Evolutionary conservation across 2,329 filamentous ascomycete genomes (phyloP).

Genomic region (Thelonectria rubi): DNA sequence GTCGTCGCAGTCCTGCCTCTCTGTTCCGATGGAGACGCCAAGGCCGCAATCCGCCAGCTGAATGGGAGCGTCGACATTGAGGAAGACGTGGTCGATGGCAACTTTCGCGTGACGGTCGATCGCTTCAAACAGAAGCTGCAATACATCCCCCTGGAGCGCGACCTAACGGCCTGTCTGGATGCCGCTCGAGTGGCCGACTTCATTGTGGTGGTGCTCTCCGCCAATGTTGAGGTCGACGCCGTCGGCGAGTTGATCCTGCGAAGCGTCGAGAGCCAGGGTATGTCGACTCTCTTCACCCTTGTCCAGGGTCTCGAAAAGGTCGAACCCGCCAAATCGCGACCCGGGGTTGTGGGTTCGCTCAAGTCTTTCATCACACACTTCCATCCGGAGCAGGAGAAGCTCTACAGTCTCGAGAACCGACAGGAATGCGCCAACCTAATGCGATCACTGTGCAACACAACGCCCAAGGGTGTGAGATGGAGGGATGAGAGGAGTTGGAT

Average conservation of each 20-base stretch:
- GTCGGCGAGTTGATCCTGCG: conserved; percentile 86
- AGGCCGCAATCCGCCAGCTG: conserved; percentile 73
- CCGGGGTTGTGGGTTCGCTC: conserved; percentile 80
- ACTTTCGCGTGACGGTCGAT: conserved; percentile 76
- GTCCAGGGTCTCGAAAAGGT: conserved; percentile 82
- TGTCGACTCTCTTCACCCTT: conserved; percentile 89
- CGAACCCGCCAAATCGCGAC: conserved; percentile 80
- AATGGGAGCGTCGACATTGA: conserved; percentile 84
- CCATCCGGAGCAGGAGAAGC: conserved; percentile 89
- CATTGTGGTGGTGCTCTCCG: conserved; percentile 85
- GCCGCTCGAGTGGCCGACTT: conserved; percentile 91
- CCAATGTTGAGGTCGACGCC: conserved; percentile 83
- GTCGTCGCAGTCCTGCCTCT: conserved; percentile 90
- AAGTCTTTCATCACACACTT: conserved; percentile 95
- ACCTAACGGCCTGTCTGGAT: conserved; percentile 82
- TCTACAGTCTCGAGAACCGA: conserved; percentile 86
- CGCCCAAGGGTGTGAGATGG: conserved; percentile 94
- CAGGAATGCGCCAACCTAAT: conserved; percentile 93
- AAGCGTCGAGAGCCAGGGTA: conserved; percentile 90
- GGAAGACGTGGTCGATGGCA: conserved; percentile 66
- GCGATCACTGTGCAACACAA: conserved; percentile 88
- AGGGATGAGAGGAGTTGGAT: conserved; percentile 96
- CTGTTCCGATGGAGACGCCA: conserved; percentile 74
- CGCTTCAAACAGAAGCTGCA: conserved; percentile 95
- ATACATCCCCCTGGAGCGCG: conserved; percentile 78